Evolutionary conservation across 305 asterid species (phyloP).

Genomic region (Nicotiana rustica): DNA sequence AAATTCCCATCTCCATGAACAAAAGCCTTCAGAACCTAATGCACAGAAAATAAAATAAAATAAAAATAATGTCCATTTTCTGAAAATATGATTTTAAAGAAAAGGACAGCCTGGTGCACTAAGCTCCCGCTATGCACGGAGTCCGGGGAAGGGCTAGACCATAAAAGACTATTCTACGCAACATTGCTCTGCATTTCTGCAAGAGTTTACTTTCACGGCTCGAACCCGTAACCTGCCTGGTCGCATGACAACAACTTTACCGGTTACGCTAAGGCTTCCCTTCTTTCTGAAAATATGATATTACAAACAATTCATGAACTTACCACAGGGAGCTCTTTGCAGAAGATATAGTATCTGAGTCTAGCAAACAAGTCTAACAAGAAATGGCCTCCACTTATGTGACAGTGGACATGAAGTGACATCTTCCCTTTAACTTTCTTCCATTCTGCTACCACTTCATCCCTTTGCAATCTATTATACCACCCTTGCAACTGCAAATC

Average conservation of each 20-base stretch:
- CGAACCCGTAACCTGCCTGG: too few relatives aligned
- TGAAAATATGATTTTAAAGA: too few relatives aligned
- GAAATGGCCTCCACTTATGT: slow-evolving; percentile 96
- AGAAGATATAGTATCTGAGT: slow-evolving; percentile 84
- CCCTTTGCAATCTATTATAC: slow-evolving; percentile 87
- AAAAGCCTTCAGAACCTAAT: slow-evolving; percentile 86
- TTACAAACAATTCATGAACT: background rate
- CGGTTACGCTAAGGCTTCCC: too few relatives aligned
- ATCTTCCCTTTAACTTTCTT: slow-evolving; percentile 80
- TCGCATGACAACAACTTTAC: too few relatives aligned
- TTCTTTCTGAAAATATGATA: background rate
- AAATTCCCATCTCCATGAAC: slow-evolving; percentile 75
- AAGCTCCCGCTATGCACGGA: too few relatives aligned
- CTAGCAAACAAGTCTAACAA: slow-evolving; percentile 70
- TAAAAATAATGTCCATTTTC: background rate
- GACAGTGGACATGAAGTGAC: slow-evolving; percentile 98
- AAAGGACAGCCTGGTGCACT: too few relatives aligned
- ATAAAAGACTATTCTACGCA: too few relatives aligned
- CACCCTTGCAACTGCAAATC: slow-evolving; percentile 84
- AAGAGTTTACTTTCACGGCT: too few relatives aligned
- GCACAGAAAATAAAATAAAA: background rate
- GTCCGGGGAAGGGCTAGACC: too few relatives aligned
- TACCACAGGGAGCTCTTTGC: slow-evolving; percentile 98
- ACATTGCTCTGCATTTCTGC: too few relatives aligned
- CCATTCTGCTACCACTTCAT: slow-evolving; percentile 98